Evolutionary conservation across 257 asterid species (phyloP).

Genomic region (Cordia subcordata): DNA sequence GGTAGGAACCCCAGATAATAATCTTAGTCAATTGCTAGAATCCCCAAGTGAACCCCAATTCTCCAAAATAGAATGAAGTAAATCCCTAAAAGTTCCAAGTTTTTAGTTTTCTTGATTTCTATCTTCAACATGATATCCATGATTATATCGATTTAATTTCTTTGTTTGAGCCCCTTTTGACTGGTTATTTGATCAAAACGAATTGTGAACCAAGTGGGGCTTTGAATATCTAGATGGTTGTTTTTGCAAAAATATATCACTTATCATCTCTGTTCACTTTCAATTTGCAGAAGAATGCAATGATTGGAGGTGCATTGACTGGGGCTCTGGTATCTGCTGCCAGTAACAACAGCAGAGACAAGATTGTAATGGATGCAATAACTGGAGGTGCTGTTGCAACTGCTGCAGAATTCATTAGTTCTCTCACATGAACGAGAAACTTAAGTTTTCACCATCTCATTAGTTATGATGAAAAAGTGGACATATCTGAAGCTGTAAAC

Average conservation of each 20-base stretch:
- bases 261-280: slow-evolving; percentile 1
- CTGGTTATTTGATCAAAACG: neutral
- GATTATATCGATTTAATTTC: neutral
- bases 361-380: slow-evolving; percentile 66
- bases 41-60: too few relatives aligned
- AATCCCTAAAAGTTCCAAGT: neutral
- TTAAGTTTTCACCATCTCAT: neutral
- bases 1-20: too few relatives aligned
- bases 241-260: neutral
- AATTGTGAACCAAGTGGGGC: neutral
- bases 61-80: too few relatives aligned
- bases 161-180: neutral
- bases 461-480: neutral
- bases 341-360: slow-evolving; percentile 40
- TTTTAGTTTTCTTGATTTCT: neutral
- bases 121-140: neutral
- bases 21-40: too few relatives aligned
- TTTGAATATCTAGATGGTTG: neutral
- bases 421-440: slow-evolving; percentile 34
- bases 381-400: slow-evolving; percentile 80
- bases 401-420: slow-evolving; percentile 62
- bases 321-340: slow-evolving; percentile 65
- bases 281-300: slow-evolving; percentile 66
- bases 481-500: neutral
- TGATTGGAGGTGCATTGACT: slow-evolving; percentile 68